Evolutionary conservation across 2,329 filamentous ascomycete species (phyloP).

Genomic region (Chrysoporthe austroafricana): DNA sequence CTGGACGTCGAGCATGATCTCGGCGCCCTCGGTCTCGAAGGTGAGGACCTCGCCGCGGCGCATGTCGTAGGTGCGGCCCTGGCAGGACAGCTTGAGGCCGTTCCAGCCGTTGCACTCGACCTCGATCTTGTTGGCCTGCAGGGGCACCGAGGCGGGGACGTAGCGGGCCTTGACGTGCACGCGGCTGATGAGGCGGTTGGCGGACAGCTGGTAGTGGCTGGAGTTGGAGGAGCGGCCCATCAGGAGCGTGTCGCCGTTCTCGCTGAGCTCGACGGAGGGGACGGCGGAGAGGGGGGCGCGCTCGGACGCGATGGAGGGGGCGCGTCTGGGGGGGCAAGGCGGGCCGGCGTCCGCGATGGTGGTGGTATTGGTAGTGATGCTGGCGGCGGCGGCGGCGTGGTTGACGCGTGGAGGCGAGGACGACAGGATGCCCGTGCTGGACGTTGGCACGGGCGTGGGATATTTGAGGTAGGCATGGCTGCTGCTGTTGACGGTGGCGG

Average conservation of each 20-base stretch:
- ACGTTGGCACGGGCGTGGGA: constrained; percentile 92
- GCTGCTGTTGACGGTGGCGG: not conserved
- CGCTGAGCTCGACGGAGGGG: constrained; percentile 79
- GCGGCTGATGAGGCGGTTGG: constrained; percentile 90
- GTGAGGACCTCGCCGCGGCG: constrained; percentile 87
- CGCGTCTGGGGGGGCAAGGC: constrained; percentile 53
- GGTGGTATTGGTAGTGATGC: constrained; percentile 28
- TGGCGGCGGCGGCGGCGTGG: constrained; percentile 19
- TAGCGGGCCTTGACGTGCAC: constrained; percentile 90
- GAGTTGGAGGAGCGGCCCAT: constrained; percentile 96
- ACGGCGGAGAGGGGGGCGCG: constrained; percentile 82
- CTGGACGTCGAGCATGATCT: constrained; percentile 95
- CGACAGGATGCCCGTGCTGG: constrained; percentile 86
- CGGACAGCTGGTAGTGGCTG: constrained; percentile 91
- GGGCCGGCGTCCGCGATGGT: constrained; percentile 43
- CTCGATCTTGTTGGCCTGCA: constrained; percentile 77
- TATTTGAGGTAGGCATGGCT: constrained; percentile 66
- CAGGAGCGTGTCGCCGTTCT: constrained; percentile 77
- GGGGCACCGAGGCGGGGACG: constrained; percentile 67
- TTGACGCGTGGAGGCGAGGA: constrained; percentile 74
- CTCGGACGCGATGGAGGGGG: constrained; percentile 70
- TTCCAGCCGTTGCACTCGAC: constrained; percentile 96
- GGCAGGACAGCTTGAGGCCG: constrained; percentile 88
- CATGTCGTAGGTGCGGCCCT: constrained; percentile 83
- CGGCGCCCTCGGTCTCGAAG: constrained; percentile 82